Evolutionary conservation across 371 early-diverging fungal species (phyloP).

Genomic region (Mucor irregularis): DNA sequence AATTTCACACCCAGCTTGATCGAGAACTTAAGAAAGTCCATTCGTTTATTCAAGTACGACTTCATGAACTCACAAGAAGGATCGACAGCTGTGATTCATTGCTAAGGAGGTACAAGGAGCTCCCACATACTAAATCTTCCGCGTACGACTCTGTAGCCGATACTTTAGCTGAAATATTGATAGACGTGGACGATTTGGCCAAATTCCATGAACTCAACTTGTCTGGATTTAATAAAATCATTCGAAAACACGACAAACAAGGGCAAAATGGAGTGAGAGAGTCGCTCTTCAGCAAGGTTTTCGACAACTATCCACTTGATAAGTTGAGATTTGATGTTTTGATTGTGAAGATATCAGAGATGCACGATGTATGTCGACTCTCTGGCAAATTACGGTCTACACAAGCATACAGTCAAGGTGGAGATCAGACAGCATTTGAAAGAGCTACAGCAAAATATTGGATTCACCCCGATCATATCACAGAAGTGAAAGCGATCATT

Average conservation of each 20-base stretch:
- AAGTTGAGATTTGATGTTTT: conserved; percentile 34
- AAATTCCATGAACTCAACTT: conserved; percentile 89
- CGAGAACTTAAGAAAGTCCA: conserved; percentile 84
- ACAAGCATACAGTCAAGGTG: conserved; percentile 9
- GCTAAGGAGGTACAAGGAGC: conserved; percentile 15
- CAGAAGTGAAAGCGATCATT: conserved; percentile 89
- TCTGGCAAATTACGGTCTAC: conserved; percentile 17
- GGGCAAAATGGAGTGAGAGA: conserved; percentile 65
- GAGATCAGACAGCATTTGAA: conserved; percentile 74
- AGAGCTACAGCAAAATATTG: conserved; percentile 95
- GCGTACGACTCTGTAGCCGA: conserved; percentile 26
- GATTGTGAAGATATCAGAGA: conserved; percentile 22
- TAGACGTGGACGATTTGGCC: conserved; percentile 80
- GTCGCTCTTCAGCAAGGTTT: conserved; percentile 77
- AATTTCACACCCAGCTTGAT: conserved; percentile 70
- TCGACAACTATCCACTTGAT: conserved; percentile 29
- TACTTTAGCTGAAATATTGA: conserved; percentile 28
- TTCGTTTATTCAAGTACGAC: conserved; percentile 74
- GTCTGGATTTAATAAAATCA: conserved; percentile 84
- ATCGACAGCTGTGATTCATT: conserved; percentile 75
- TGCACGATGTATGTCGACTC: conserved; percentile 24
- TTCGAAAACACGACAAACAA: conserved; percentile 87
- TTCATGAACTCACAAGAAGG: conserved; percentile 69
- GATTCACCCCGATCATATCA: conserved; percentile 98
- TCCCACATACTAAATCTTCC: background rate